Evolutionary conservation across 2,329 filamentous ascomycete genomes (phyloP).

Genomic region (Pezicula radicicola): DNA sequence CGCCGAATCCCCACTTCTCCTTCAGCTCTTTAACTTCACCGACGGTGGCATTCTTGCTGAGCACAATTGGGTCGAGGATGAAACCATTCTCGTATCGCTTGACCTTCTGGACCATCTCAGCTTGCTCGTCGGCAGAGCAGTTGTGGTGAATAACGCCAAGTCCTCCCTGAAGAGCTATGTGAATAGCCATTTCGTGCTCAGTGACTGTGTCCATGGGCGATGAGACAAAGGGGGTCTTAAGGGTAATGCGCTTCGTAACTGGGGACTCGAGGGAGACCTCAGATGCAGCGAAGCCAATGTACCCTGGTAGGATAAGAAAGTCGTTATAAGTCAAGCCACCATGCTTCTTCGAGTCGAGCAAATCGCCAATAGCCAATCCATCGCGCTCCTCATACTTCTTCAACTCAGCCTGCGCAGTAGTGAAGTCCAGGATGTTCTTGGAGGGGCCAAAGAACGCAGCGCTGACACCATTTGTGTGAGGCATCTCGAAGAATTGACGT

Average conservation of each 20-base stretch:
- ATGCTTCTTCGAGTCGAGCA: conserved; percentile 88
- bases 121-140: conserved; percentile 95
- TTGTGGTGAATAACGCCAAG: conserved; percentile 98
- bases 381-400: conserved; percentile 77
- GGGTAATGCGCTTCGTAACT: conserved; percentile 89
- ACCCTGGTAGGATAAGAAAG: conserved; percentile 93
- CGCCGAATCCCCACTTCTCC: conserved; percentile 97
- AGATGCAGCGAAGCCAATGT: conserved; percentile 95
- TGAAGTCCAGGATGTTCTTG: conserved; percentile 64
- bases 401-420: conserved; percentile 75
- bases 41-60: conserved; percentile 82
- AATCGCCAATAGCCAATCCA: conserved; percentile 80
- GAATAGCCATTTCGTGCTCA: conserved; percentile 98
- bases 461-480: conserved; percentile 64
- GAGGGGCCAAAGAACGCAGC: conserved; percentile 40
- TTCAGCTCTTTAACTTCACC: conserved; percentile 89
- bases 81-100: conserved; percentile 99
- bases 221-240: conserved; percentile 96
- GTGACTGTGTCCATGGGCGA: conserved; percentile 99
- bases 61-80: conserved; percentile 92
- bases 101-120: conserved; percentile 98
- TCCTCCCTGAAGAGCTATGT: conserved; percentile 87
- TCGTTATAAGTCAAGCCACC: conserved; percentile 98
- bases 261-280: conserved; percentile 86
- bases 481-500: conserved; percentile 54